Percentiles rank a stretch among this genome's conserved stretches.
These are phyloP conservation scores for Nicotiana knightiana DNA, from an alignment of 257 asterid species.

Conservation along the genomic window DNA sequence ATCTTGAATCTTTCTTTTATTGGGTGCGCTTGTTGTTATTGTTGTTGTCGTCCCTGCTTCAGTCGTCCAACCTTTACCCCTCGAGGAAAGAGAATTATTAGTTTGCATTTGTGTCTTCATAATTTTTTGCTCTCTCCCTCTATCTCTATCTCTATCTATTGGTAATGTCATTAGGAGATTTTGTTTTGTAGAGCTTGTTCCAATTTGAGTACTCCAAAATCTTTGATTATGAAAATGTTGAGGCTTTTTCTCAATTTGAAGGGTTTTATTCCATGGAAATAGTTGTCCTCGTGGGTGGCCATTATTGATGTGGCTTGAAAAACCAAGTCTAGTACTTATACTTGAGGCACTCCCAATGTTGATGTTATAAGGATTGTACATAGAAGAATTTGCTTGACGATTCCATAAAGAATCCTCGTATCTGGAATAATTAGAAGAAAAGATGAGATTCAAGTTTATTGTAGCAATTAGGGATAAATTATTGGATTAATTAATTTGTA, in stretches of 20 bases:
- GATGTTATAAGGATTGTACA: constrained; percentile 29
- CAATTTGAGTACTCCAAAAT: neutral
- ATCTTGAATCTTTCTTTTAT: constrained; percentile 38
- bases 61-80: neutral
- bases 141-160: neutral
- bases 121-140: neutral
- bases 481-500: neutral
- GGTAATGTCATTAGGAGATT: neutral
- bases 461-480: neutral
- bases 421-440: neutral
- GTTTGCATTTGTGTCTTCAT: neutral
- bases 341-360: constrained; percentile 22
- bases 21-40: neutral
- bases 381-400: constrained; percentile 34
- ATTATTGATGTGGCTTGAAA: constrained; percentile 18
- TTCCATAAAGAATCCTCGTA: constrained; percentile 9
- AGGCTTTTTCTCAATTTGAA: neutral
- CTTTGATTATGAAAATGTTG: neutral
- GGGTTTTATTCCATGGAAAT: neutral
- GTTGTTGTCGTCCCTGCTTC: neutral
- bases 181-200: neutral
- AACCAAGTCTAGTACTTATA: constrained; percentile 19
- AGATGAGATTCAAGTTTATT: neutral
- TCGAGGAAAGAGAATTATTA: neutral
- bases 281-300: neutral